phyloP scores from a whole-genome alignment of 257 asterid genomes.

The Rehmannia glutinosa region DNA sequence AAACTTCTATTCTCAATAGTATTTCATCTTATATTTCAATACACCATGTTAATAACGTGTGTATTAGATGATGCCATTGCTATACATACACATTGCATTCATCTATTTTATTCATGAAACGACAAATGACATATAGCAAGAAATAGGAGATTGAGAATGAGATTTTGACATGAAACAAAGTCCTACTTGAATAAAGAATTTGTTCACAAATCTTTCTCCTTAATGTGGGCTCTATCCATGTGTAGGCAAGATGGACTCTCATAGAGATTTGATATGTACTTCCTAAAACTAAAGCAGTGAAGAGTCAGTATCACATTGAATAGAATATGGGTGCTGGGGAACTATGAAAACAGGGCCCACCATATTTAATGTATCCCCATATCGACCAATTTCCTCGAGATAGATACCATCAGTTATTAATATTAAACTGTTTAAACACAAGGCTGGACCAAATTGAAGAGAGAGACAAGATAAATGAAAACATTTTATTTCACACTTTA shows the following conservation, averaged over 20 bases:
- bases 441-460: neutral
- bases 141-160: no score
- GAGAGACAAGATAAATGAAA: neutral
- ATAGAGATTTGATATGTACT: constrained; percentile 26
- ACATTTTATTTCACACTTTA: constrained; percentile 14
- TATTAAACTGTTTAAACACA: no score
- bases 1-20: no score
- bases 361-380: constrained; percentile 43
- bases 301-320: constrained; percentile 51
- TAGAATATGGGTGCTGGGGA: constrained; percentile 43
- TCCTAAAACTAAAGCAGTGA: constrained; percentile 36
- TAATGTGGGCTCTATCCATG: constrained; percentile 67
- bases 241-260: constrained; percentile 50
- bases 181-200: no score
- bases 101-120: no score
- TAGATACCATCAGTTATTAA: no score
- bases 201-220: neutral
- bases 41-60: no score
- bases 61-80: no score
- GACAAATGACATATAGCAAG: no score
- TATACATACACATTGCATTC: no score
- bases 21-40: no score
- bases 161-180: no score
- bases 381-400: constrained; percentile 43
- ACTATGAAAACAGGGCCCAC: constrained; percentile 50